Conservation (phyloP, 148 eudicot genomes). For the Suaeda aralocaspica region DNA sequence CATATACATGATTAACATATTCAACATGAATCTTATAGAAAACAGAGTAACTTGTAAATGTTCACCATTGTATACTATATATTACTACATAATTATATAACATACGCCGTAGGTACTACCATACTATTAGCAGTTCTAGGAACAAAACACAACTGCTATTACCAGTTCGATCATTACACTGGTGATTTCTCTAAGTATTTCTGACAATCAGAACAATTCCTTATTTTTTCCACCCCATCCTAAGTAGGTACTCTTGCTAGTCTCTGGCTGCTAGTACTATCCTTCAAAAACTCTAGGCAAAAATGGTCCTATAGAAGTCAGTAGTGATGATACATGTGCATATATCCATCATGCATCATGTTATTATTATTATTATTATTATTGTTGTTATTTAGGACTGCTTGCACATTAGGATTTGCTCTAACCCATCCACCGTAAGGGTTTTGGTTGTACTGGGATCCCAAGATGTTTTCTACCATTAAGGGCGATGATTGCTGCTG, state of each 20-base stretch:
- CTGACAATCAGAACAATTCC: neutral
- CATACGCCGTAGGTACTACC: no score
- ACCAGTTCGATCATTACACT: neutral
- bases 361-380: constrained; percentile 9
- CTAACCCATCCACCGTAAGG: constrained; percentile 26
- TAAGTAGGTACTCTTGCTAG: constrained; percentile 3
- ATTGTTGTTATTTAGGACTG: constrained; percentile 1
- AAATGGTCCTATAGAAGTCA: neutral
- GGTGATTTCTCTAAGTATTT: neutral
- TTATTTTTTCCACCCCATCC: neutral
- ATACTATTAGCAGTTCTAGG: no score
- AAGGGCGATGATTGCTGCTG: constrained; percentile 19
- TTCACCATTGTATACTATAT: neutral
- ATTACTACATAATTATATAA: neutral
- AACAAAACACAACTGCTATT: neutral
- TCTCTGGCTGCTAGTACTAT: neutral
- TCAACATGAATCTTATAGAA: neutral
- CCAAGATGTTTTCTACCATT: constrained; percentile 29
- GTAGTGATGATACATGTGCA: constrained; percentile 22
- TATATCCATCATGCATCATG: constrained; percentile 22
- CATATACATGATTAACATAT: neutral
- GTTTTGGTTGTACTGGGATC: constrained; percentile 22
- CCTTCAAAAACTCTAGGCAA: constrained; percentile 4
- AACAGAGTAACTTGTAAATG: neutral
- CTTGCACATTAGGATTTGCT: constrained; percentile 20